These are phyloP conservation scores for Keithomyces neogunnii DNA, from an alignment of 2,329 filamentous ascomycete species.

Conservation along the genomic window DNA sequence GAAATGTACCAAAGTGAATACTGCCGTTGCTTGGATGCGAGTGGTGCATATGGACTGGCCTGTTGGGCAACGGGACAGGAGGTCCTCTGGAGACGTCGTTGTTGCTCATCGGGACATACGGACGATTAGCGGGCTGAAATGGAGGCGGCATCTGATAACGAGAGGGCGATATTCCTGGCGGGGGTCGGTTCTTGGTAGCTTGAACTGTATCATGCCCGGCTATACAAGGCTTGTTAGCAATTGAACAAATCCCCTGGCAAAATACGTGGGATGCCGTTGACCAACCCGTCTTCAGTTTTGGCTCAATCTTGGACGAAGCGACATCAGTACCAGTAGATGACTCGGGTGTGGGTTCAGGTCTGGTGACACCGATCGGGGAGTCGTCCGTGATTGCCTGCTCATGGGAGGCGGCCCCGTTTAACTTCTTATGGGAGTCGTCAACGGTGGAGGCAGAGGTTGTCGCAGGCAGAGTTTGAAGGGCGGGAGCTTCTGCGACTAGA, in stretches of 20 bases:
- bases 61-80: conserved; percentile 24
- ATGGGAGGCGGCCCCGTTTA: neutral
- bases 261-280: neutral
- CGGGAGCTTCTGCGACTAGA: neutral
- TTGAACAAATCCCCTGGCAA: neutral
- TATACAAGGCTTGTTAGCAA: neutral
- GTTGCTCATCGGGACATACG: conserved; percentile 21
- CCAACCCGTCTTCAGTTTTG: conserved; percentile 9
- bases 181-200: conserved; percentile 18
- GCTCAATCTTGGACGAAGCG: conserved; percentile 5
- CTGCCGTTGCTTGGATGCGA: conserved; percentile 46
- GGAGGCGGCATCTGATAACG: conserved; percentile 36
- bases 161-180: conserved; percentile 22
- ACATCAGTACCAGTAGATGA: conserved; percentile 1
- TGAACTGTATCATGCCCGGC: conserved; percentile 3
- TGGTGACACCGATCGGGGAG: neutral
- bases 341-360: conserved; percentile 6
- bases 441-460: neutral
- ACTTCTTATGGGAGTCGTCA: neutral
- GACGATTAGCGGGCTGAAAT: conserved; percentile 28
- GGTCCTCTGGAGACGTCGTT: conserved; percentile 23
- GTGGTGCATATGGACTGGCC: conserved; percentile 35
- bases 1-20: conserved; percentile 47
- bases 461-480: neutral
- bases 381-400: conserved; percentile 2